Conservation (phyloP, 2,329 filamentous ascomycete species). For the Acrocalymma vagum region DNA sequence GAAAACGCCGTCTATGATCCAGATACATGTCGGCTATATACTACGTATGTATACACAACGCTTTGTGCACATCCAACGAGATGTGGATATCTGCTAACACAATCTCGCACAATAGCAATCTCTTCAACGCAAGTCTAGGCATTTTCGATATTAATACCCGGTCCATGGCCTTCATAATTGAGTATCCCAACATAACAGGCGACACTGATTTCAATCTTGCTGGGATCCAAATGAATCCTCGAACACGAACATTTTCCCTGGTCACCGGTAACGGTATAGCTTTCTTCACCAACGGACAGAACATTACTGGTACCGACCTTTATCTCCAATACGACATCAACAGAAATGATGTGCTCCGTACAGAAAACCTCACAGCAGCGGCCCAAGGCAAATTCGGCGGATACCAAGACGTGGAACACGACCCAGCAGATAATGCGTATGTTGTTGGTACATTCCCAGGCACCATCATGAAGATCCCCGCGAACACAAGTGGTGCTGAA, state of each 20-base stretch:
- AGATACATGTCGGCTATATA: slow-evolving; percentile 15
- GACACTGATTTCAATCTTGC: slow-evolving; percentile 18
- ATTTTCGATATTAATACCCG: slow-evolving; percentile 16
- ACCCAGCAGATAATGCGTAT: slow-evolving; percentile 14
- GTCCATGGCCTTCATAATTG: slow-evolving; percentile 7
- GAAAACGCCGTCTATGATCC: slow-evolving; percentile 20
- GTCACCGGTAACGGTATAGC: slow-evolving; percentile 13
- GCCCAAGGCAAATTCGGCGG: slow-evolving; percentile 14
- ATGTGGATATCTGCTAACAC: too few species aligned
- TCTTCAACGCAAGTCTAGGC: slow-evolving; percentile 17
- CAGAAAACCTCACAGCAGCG: slow-evolving; percentile 15
- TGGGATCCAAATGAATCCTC: slow-evolving; percentile 12
- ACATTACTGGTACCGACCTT: slow-evolving; percentile 18
- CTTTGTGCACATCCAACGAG: too few species aligned
- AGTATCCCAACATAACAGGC: slow-evolving; percentile 13
- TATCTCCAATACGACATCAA: slow-evolving; percentile 14
- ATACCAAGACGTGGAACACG: slow-evolving; percentile 21
- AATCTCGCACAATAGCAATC: too few species aligned
- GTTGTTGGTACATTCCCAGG: slow-evolving; percentile 18
- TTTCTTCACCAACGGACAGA: slow-evolving; percentile 13
- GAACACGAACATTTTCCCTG: slow-evolving; percentile 12
- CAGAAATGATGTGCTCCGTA: slow-evolving; percentile 1
- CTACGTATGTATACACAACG: slow-evolving; percentile 4
- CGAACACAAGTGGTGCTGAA: not conserved
- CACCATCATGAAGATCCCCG: slow-evolving; percentile 9